phyloP scores from a whole-genome alignment of 768 basidiomycete species.

The Boletus patriciae region DNA sequence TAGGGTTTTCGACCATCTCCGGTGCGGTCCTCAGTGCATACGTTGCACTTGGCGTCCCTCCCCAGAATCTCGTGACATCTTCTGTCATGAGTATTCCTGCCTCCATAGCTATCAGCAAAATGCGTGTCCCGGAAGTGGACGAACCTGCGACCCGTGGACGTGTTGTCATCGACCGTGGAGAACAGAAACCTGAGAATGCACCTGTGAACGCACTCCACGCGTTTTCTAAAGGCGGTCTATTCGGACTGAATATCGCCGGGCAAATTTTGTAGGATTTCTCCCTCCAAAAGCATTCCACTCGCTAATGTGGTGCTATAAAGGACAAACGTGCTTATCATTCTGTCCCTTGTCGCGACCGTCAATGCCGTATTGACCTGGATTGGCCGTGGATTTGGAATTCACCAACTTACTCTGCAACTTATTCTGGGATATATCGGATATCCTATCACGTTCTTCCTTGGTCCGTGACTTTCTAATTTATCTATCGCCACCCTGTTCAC shows the following conservation, averaged over 20 bases:
- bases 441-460: conserved; percentile 78
- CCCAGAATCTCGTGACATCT: conserved; percentile 80
- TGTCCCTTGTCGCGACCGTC: conserved; percentile 77
- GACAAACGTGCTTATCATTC: conserved; percentile 81
- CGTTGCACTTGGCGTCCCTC: conserved; percentile 72
- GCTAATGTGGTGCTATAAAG: conserved; percentile 35
- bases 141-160: conserved; percentile 84
- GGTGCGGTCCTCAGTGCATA: conserved; percentile 88
- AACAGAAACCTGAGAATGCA: conserved; percentile 46
- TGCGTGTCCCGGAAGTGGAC: conserved; percentile 81
- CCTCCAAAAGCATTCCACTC: not conserved
- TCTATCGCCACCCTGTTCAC: not conserved
- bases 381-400: conserved; percentile 81
- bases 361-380: conserved; percentile 90
- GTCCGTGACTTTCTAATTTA: conserved; percentile 17
- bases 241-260: conserved; percentile 84
- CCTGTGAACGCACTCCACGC: conserved; percentile 86
- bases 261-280: conserved; percentile 66
- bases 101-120: conserved; percentile 88
- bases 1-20: conserved; percentile 86
- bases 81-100: conserved; percentile 96
- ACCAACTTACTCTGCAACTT: conserved; percentile 78
- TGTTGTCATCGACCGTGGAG: conserved; percentile 79
- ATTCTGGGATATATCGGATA: conserved; percentile 87
- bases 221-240: conserved; percentile 80